Percentiles rank a stretch among this genome's conserved stretches.
phyloP scores from a whole-genome alignment of 2,329 filamentous ascomycete genomes.

The Cryphonectria naterciae region DNA sequence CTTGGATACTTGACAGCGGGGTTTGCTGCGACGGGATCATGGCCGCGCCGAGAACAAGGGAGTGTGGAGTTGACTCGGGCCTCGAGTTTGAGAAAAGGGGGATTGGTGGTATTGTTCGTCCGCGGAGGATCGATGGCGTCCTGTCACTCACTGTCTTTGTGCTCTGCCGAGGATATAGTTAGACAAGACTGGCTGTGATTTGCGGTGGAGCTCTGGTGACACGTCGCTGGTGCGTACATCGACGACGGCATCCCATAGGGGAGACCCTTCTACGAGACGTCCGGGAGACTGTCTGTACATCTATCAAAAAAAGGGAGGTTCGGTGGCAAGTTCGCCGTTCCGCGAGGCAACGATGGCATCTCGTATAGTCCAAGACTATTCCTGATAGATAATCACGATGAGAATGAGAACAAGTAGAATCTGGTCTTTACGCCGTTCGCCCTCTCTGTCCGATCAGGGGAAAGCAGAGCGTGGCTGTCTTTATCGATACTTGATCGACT shows the following conservation, averaged over 20 bases:
- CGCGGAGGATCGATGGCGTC: slow-evolving; percentile 39
- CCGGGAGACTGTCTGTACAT: neutral
- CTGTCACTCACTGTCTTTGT: slow-evolving; percentile 30
- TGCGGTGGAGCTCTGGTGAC: slow-evolving; percentile 29
- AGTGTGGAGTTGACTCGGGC: slow-evolving; percentile 26
- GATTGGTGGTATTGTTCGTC: slow-evolving; percentile 30
- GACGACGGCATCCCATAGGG: slow-evolving; percentile 34
- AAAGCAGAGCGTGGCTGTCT: neutral
- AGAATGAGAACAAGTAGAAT: neutral
- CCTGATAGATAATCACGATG: slow-evolving; percentile 6
- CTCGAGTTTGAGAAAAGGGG: neutral
- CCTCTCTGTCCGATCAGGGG: neutral
- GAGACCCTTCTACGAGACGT: neutral
- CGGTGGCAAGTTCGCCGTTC: slow-evolving; percentile 15
- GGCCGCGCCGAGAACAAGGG: neutral
- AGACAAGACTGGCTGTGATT: slow-evolving; percentile 2
- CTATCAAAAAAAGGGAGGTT: slow-evolving; percentile 14
- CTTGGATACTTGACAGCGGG: neutral
- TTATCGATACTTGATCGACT: neutral
- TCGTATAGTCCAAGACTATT: slow-evolving; percentile 16
- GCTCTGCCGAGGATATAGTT: slow-evolving; percentile 17
- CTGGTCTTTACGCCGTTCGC: neutral
- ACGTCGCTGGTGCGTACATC: slow-evolving; percentile 31
- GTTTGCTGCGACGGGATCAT: neutral
- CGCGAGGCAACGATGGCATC: slow-evolving; percentile 26